Conservation (phyloP, 495 filamentous ascomycete genomes). For the Penicillium psychrofluorescens region DNA sequence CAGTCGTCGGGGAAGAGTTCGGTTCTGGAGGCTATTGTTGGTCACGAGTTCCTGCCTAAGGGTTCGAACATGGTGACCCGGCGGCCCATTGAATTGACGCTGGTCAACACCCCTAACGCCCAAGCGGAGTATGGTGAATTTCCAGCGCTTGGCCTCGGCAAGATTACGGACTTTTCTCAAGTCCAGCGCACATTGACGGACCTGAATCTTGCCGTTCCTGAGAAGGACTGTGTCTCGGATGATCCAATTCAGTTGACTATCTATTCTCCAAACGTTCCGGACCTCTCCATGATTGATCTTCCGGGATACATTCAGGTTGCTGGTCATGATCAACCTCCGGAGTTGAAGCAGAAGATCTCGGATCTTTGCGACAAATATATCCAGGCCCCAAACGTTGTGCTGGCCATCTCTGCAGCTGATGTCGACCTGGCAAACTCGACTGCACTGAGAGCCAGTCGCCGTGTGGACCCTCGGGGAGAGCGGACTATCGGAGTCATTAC, state of each 20-base stretch:
- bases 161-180: slow-evolving; percentile 86
- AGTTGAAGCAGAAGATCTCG: slow-evolving; percentile 91
- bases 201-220: slow-evolving; percentile 87
- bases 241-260: slow-evolving; percentile 95
- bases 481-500: slow-evolving; percentile 96
- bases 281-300: slow-evolving; percentile 92
- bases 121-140: slow-evolving; percentile 95
- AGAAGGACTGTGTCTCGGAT: slow-evolving; percentile 84
- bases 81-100: slow-evolving; percentile 90
- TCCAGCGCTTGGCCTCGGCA: slow-evolving; percentile 81
- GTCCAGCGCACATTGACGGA: slow-evolving; percentile 93
- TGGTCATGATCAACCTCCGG: slow-evolving; percentile 79
- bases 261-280: slow-evolving; percentile 89
- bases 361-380: slow-evolving; percentile 99
- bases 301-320: slow-evolving; percentile 96
- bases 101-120: slow-evolving; percentile 90
- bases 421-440: slow-evolving; percentile 97
- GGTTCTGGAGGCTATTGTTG: slow-evolving; percentile 93
- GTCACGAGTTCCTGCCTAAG: slow-evolving; percentile 96
- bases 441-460: slow-evolving; percentile 78
- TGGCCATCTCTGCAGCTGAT: slow-evolving; percentile 96
- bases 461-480: slow-evolving; percentile 91
- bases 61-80: slow-evolving; percentile 98
- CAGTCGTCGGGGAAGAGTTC: slow-evolving; percentile 98
- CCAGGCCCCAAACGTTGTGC: slow-evolving; percentile 87